Percentiles rank a stretch among this genome's conserved stretches.
Conservation (phyloP, 805 yeast species). For the Candida xiaguanensis region DNA sequence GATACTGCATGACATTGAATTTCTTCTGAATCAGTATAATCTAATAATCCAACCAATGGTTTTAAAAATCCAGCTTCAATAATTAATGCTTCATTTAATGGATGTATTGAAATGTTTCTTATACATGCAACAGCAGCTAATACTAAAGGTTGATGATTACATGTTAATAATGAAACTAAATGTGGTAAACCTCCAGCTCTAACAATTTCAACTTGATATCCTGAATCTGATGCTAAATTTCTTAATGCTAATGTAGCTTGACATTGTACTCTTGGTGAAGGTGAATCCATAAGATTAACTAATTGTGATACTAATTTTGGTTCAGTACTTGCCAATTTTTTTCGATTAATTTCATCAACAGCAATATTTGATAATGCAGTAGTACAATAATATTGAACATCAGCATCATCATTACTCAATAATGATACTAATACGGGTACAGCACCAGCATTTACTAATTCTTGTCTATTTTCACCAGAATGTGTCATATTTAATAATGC, state of each 20-base stretch:
- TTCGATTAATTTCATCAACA: slow-evolving; percentile 89
- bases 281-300: slow-evolving; percentile 88
- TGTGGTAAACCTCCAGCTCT: slow-evolving; percentile 94
- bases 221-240: slow-evolving; percentile 92
- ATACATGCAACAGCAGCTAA: slow-evolving; percentile 98
- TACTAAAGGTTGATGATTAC: slow-evolving; percentile 86
- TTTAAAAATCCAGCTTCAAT: slow-evolving; percentile 95
- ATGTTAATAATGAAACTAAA: slow-evolving; percentile 82
- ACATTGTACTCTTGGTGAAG: slow-evolving; percentile 93
- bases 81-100: slow-evolving; percentile 90
- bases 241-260: slow-evolving; percentile 96
- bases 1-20: slow-evolving; percentile 98
- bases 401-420: slow-evolving; percentile 83
- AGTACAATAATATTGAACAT: slow-evolving; percentile 97
- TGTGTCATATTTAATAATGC: slow-evolving; percentile 98
- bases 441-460: slow-evolving; percentile 95
- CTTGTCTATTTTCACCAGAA: slow-evolving; percentile 92
- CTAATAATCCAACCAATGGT: slow-evolving; percentile 83
- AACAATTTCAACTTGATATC: slow-evolving; percentile 93
- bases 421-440: slow-evolving; percentile 92
- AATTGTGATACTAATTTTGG: slow-evolving; percentile 86
- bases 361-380: slow-evolving; percentile 97
- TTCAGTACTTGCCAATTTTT: slow-evolving; percentile 84
- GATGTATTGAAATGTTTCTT: slow-evolving; percentile 94
- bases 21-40: slow-evolving; percentile 86